phyloP scores from a whole-genome alignment of 805 yeast genomes.

The Candida piceae region DNA sequence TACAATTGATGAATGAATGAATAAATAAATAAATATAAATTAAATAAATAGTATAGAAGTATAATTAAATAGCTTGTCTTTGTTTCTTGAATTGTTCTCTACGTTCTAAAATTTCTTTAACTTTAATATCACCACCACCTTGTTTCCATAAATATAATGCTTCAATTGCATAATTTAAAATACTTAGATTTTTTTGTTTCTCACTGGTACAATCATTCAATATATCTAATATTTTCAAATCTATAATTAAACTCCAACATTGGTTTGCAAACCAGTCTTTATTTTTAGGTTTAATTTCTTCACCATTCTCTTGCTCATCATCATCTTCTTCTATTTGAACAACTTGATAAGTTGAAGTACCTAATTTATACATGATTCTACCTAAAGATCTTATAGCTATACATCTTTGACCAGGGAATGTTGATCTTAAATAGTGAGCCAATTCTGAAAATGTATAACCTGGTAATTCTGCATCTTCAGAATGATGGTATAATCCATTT shows the following conservation, averaged over 20 bases:
- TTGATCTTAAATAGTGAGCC: constrained; percentile 71
- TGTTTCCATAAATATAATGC: constrained; percentile 86
- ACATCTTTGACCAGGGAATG: constrained; percentile 79
- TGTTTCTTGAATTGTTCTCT: not conserved
- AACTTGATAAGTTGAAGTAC: constrained; percentile 46
- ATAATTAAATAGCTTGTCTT: not conserved
- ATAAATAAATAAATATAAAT: not conserved
- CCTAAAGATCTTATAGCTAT: constrained; percentile 86
- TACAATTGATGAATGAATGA: constrained; percentile 15
- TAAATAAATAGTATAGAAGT: not conserved
- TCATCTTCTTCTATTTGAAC: constrained; percentile 10
- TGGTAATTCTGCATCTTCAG: constrained; percentile 81
- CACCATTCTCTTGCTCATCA: constrained; percentile 26
- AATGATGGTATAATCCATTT: constrained; percentile 86
- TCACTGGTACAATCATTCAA: constrained; percentile 59
- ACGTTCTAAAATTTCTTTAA: constrained; percentile 11
- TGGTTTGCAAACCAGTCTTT: constrained; percentile 42
- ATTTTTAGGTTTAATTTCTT: constrained; percentile 27
- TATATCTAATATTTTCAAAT: constrained; percentile 58
- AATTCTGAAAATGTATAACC: constrained; percentile 88
- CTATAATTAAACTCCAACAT: constrained; percentile 69
- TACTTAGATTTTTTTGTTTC: constrained; percentile 54
- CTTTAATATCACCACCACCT: constrained; percentile 39
- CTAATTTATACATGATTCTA: constrained; percentile 75
- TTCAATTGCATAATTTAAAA: constrained; percentile 78